Percentiles rank a stretch among this genome's conserved stretches.
phyloP scores from a whole-genome alignment of 2,329 filamentous ascomycete genomes.

The Parastagonospora avenae region DNA sequence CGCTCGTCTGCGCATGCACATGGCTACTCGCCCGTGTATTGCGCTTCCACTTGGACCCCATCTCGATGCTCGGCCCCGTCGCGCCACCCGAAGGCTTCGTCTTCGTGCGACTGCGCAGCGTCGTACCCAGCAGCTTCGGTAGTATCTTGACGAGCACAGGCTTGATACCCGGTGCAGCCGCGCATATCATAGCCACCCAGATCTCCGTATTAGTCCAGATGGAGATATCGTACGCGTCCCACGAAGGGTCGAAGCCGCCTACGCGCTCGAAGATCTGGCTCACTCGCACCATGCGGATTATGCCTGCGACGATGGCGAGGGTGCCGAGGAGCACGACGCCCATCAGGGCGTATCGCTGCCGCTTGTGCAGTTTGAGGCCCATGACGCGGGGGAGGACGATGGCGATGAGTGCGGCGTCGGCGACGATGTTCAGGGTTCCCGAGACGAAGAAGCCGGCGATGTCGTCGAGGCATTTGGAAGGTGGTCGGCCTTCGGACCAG shows the following conservation, averaged over 20 bases:
- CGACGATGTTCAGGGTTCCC: constrained; percentile 19
- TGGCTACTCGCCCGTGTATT: constrained; percentile 7
- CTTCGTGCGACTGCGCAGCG: constrained; percentile 9
- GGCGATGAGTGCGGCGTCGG: constrained; percentile 24
- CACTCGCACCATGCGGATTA: constrained; percentile 24
- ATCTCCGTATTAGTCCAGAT: constrained; percentile 31
- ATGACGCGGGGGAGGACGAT: constrained; percentile 26
- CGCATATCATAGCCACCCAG: constrained; percentile 27
- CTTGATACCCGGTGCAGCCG: constrained; percentile 26
- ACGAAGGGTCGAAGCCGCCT: constrained; percentile 21
- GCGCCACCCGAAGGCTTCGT: constrained; percentile 1
- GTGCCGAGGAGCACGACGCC: constrained; percentile 24
- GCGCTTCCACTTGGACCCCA: constrained; percentile 16
- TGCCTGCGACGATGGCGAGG: constrained; percentile 21
- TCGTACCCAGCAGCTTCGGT: constrained; percentile 24
- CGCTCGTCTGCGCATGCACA: constrained; percentile 4
- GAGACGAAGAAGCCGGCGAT: constrained; percentile 13
- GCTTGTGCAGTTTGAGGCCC: constrained; percentile 18
- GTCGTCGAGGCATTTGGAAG: constrained; percentile 18
- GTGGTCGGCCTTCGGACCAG: constrained; percentile 25
- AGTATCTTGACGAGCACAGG: constrained; percentile 20
- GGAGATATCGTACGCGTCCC: constrained; percentile 29
- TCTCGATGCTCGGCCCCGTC: constrained; percentile 7
- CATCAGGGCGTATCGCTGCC: constrained; percentile 20
- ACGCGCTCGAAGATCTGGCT: constrained; percentile 9